phyloP scores from a whole-genome alignment of 2,329 filamentous ascomycete genomes.

The Colletotrichum camelliae region DNA sequence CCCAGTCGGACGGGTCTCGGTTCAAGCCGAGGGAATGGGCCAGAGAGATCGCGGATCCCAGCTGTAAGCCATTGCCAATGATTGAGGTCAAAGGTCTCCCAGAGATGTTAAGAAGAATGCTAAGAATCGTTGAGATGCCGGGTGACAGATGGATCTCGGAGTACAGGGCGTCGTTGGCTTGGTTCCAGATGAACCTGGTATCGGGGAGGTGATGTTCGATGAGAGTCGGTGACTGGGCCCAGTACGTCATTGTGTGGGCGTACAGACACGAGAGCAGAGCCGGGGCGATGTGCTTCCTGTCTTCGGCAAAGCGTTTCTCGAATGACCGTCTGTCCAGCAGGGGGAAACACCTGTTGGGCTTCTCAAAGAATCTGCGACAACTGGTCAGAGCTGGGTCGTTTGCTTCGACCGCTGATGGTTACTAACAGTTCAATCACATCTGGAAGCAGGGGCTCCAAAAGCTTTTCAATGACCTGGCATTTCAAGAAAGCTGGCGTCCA shows the following conservation, averaged over 20 bases:
- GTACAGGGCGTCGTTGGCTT: constrained; percentile 64
- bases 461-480: constrained; percentile 62
- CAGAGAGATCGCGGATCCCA: constrained; percentile 57
- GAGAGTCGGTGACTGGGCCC: constrained; percentile 53
- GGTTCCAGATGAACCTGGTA: constrained; percentile 65
- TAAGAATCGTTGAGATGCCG: constrained; percentile 62
- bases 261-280: constrained; percentile 63
- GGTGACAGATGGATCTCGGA: constrained; percentile 64
- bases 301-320: constrained; percentile 48
- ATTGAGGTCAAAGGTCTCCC: constrained; percentile 66
- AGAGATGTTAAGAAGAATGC: constrained; percentile 62
- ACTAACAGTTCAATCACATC: constrained; percentile 55
- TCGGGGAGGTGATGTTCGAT: constrained; percentile 57
- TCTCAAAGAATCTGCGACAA: constrained; percentile 53
- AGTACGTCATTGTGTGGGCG: constrained; percentile 63
- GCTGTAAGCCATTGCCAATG: constrained; percentile 58
- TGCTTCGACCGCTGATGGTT: neutral
- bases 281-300: constrained; percentile 56
- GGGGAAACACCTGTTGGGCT: constrained; percentile 66
- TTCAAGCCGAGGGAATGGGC: constrained; percentile 61
- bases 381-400: neutral
- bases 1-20: constrained; percentile 56
- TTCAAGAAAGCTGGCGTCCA: constrained; percentile 48
- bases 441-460: constrained; percentile 58
- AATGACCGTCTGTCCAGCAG: constrained; percentile 62